Evolutionary conservation across 345 rosid genomes (phyloP), one percentile per base, ranked within the genome.

Genomic region (Turnera subulata): DNA sequence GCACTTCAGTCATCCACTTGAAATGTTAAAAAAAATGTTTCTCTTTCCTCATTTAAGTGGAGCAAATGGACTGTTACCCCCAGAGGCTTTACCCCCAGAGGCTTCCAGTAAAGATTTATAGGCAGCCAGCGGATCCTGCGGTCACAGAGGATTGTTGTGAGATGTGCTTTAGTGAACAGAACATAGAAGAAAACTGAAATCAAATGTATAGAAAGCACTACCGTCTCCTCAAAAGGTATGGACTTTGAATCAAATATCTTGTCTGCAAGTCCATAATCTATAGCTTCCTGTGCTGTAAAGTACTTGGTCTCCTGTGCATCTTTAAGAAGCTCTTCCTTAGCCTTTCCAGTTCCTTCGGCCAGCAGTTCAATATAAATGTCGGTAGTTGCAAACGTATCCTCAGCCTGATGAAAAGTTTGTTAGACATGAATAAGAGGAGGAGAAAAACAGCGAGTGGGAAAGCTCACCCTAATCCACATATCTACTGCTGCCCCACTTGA

Each of bases 221-320:
- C 35, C 35, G 5, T n/a, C n/a, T n/a, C n/a, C n/a, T n/a, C n/a
- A 3, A 29, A 29, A 29, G 35, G 35, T 29, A 3, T 29, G n/a
- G n/a, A n/a, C 35, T 29, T 4, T 29, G 35, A 29, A 29, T 29
- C 35, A 29, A 29, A 4, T 50, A 86, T 72, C 76, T 85, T 86
- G 78, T 93, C 99, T 29, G 82, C 99, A 46, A 93, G 58, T 42
- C 99, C 99, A 61, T 86, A 89, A 44, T 83, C 96, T 32, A 89
- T 79, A 17, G 93, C 95, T 71, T 77, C 82, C 59, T 86, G 77
- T 24, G 89, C 88, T 26, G 64, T 74, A 32, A 89, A 70, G 77
- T 74, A 89, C 51, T 86, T 86, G 35, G 89, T 82, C 53, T 84
- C 76, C 62, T 83, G 87, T 45, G 85, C 64, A 46, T 85, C 99